Evolutionary conservation across 2,329 filamentous ascomycete species (phyloP), one percentile per base, ranked within the genome.

Genomic region (Pseudogymnoascus sp.): DNA sequence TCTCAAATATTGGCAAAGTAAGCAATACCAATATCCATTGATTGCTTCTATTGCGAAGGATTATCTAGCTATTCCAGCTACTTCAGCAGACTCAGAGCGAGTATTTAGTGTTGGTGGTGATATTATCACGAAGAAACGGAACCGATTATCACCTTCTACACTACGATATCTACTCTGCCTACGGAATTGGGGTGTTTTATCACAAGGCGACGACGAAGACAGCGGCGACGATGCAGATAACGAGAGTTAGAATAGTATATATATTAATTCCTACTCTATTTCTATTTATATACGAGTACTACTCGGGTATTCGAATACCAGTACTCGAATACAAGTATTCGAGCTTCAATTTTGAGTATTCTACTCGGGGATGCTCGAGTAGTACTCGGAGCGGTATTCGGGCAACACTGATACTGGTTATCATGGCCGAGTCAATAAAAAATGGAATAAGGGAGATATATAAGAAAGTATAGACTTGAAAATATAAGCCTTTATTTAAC

Each of bases 11-110:
- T 48, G n/a, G 40, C 12, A 12, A 39, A 10, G 10, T 12, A 39
- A 39, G 36, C 36, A 39, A 39, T 15, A 39, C 10, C 18, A 29
- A 25, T 59, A 31, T n/a, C 29, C 18, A 33, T 21, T 59, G 7
- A 18, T 59, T 18, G 25, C 25, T 59, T 18, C 21, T 25, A 59
- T 59, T 21, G 25, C 25, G 8, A 59, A 31, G 29, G 52, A 59
- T 31, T 33, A 59, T 15, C 52, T 59, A 59, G 52, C 52, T 18
- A 59, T 59, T 31, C 52, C 25, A 18, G 52, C 52, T 36, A 59
- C 29, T 9, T 59, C 25, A 9, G 52, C 25, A 10, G 52, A 21
- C 29, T 59, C 25, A 12, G 52, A 59, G n/a, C 25, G 13, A 18
- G 29, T 33, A 31, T 59, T 59, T 36, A 31, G 27, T 31, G 29